Evolutionary conservation across 177 flowering plant genomes (phyloP), one percentile per base, ranked within the genome.

Genomic region (Vitis hybrid): DNA sequence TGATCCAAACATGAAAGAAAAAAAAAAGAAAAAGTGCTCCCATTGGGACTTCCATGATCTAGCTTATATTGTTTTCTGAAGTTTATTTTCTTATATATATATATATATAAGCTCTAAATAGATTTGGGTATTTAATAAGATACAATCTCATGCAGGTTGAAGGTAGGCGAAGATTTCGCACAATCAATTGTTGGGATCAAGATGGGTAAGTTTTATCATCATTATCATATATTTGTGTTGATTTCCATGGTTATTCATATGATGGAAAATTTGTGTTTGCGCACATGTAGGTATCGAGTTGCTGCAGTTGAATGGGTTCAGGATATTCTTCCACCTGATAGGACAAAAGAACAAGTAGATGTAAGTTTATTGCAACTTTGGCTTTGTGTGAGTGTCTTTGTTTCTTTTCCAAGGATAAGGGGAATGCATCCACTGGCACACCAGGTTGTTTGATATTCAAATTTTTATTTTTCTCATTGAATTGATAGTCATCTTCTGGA

Each of bases 301-400:
- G 98, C 94, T 20, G 89, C 91, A 84, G 87, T 91, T 77, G 96
- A 95, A 76, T 93, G 98, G 98, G 68, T 90, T 48, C 80, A 83
- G 11, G 99, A 95, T 79, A 80, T 80, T 46, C 65, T 17, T 79
- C 88, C 86, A 59, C 81, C 85, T 24, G 90, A 84, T 76, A 87
- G 86, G 56, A 67, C 88, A 70, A 63, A 49, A 61, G 95, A 85
- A 71, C 83, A 83, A 70, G 73, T 67, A 74, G 92, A 87, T 56
- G 97, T 93, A 82, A 82, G 91, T 66, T 27, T 64, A 14, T 52
- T 48, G 35, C 24, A 12, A 24, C 50, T 76, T 18, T 61, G 30
- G 15, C 24, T 32, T 5, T 27, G 30, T 27, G 30, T 27, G 30
- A 27, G 30, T 27, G 5, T 27, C 30, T 27, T 27, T 41, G 46